Percentiles rank a stretch among this genome's conserved stretches.
phyloP scores from a whole-genome alignment of 495 filamentous ascomycete species.

The Aspergillus funiculosus region DNA sequence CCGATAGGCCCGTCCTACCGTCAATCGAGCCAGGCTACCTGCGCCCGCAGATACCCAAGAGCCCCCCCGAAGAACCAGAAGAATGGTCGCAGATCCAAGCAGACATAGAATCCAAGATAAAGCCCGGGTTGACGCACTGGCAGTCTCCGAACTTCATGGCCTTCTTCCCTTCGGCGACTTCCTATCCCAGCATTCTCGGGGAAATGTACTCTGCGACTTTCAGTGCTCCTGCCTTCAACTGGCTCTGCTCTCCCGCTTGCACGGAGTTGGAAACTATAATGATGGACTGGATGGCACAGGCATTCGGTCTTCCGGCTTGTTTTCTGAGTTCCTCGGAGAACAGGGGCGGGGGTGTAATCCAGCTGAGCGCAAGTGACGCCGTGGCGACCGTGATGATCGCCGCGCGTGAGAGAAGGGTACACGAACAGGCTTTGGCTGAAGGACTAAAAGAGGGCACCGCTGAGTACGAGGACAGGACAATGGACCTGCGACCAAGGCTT shows the following conservation, averaged over 20 bases:
- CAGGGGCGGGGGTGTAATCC: constrained; percentile 84
- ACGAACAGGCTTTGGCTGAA: constrained; percentile 46
- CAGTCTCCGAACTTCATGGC: constrained; percentile 95
- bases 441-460: constrained; percentile 44
- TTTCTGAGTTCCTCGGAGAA: constrained; percentile 71
- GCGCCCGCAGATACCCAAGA: constrained; percentile 66
- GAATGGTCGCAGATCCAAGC: constrained; percentile 73
- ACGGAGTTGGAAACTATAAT: constrained; percentile 94
- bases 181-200: constrained; percentile 83
- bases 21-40: constrained; percentile 84
- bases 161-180: constrained; percentile 80
- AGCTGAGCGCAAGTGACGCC: constrained; percentile 87
- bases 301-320: constrained; percentile 65
- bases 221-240: constrained; percentile 90
- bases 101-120: constrained; percentile 82
- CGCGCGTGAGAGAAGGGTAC: constrained; percentile 70
- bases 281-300: constrained; percentile 82
- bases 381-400: constrained; percentile 83
- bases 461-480: constrained; percentile 53
- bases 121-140: constrained; percentile 95
- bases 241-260: constrained; percentile 91
- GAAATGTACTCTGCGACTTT: constrained; percentile 90
- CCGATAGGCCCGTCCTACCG: constrained; percentile 66
- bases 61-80: constrained; percentile 68
- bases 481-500: constrained; percentile 59